These are phyloP conservation scores for Nepenthes gracilis DNA, from an alignment of 148 eudicot genomes.

Conservation along the genomic window DNA sequence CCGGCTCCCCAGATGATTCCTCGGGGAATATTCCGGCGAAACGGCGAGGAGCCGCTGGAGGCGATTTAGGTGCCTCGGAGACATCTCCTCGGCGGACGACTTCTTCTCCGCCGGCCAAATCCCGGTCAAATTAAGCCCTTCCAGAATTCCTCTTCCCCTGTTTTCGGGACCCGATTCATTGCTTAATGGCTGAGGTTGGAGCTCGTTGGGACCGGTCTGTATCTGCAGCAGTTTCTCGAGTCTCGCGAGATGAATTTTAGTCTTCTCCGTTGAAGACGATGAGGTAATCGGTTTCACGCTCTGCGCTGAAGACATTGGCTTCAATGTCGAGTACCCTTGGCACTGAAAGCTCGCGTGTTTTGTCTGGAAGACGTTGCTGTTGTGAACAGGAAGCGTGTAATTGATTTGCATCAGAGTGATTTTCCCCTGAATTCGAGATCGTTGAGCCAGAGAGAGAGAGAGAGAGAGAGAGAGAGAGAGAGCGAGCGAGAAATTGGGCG, in stretches of 20 bases:
- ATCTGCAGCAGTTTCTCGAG: conserved; percentile 56
- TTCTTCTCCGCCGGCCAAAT: conserved; percentile 42
- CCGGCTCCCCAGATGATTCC: conserved; percentile 51
- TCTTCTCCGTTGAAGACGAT: conserved; percentile 19
- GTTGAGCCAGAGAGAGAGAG: no score
- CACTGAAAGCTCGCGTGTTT: conserved; percentile 28
- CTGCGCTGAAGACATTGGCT: conserved; percentile 5
- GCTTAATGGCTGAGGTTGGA: conserved; percentile 9
- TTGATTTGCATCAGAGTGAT: conserved; percentile 9
- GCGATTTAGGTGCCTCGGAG: conserved; percentile 56
- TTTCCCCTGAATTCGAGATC: no score
- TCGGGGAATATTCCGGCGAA: conserved; percentile 62
- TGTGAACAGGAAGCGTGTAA: conserved; percentile 27
- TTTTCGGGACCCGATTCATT: conserved; percentile 2
- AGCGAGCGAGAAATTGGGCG: no score
- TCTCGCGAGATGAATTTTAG: conserved; percentile 34
- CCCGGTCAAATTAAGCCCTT: conserved; percentile 27
- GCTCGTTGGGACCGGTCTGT: conserved; percentile 6
- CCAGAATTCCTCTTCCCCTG: conserved; percentile 20
- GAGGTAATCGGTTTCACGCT: neutral
- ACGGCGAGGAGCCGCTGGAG: conserved; percentile 49
- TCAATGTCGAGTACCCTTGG: conserved; percentile 23
- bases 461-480: no score
- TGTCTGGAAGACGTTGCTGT: conserved; percentile 15
- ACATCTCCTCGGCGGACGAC: conserved; percentile 50